These are phyloP conservation scores for Sordaria brevicollis DNA, from an alignment of 495 filamentous ascomycete genomes.

Conservation along the genomic window DNA sequence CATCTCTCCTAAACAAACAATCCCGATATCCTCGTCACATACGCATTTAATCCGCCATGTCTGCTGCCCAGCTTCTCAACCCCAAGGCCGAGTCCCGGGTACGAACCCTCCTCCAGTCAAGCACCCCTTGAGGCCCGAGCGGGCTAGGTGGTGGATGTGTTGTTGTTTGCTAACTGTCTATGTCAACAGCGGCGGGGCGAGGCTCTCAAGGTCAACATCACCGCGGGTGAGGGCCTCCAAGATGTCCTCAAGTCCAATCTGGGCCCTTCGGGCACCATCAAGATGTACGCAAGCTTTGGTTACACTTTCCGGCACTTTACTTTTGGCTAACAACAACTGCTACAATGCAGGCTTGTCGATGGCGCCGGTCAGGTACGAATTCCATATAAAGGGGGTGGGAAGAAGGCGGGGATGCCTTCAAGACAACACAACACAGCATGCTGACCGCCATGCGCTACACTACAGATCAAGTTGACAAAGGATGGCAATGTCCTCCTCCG, in stretches of 20 bases:
- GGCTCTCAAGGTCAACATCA: slow-evolving; percentile 93
- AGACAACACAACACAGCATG: not conserved
- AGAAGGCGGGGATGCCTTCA: not conserved
- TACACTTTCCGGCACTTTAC: not conserved
- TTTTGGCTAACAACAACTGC: slow-evolving; percentile 18
- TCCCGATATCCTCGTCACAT: not conserved
- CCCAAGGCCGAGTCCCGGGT: slow-evolving; percentile 96
- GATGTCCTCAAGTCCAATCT: slow-evolving; percentile 96
- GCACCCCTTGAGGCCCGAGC: not conserved
- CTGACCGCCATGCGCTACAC: not conserved
- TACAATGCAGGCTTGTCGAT: slow-evolving; percentile 69
- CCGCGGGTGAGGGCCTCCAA: slow-evolving; percentile 85
- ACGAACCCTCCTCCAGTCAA: slow-evolving; percentile 20
- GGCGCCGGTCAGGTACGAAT: slow-evolving; percentile 77
- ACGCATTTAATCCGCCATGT: slow-evolving; percentile 41
- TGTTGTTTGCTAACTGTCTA: slow-evolving; percentile 15
- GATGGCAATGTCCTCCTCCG: slow-evolving; percentile 92
- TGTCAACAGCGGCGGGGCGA: slow-evolving; percentile 74
- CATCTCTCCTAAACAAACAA: slow-evolving; percentile 1
- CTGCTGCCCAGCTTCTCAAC: slow-evolving; percentile 92
- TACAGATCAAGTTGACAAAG: slow-evolving; percentile 96
- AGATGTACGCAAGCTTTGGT: slow-evolving; percentile 58
- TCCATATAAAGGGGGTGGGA: not conserved
- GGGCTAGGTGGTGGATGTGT: not conserved
- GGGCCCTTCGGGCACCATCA: slow-evolving; percentile 87